These are phyloP conservation scores for Ricinus communis DNA, from an alignment of 345 rosid genomes.

Conservation along the genomic window DNA sequence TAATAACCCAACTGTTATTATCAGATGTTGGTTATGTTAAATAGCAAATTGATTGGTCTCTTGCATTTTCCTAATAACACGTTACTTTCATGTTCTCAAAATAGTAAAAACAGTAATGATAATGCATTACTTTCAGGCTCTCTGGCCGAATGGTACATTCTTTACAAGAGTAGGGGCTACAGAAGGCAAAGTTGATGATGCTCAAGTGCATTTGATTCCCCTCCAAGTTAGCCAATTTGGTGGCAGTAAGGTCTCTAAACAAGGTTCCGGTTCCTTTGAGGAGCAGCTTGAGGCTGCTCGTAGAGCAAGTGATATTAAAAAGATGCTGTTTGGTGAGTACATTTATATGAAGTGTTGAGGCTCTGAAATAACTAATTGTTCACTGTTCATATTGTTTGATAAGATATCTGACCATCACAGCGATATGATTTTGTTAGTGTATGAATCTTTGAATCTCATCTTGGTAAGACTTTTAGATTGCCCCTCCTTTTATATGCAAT, in stretches of 20 bases:
- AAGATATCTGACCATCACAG: not conserved
- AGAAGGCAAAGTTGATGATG: conserved; percentile 35
- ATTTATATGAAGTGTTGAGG: not conserved
- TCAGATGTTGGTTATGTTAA: not conserved
- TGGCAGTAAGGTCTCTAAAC: conserved; percentile 52
- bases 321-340: conserved; percentile 77
- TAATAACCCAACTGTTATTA: not conserved
- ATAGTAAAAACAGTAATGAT: not conserved
- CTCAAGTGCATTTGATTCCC: conserved; percentile 33
- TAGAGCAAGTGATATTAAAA: conserved; percentile 76
- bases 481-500: no score
- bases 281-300: conserved; percentile 83
- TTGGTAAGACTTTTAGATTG: no score
- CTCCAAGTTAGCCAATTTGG: conserved; percentile 52
- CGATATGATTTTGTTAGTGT: no score
- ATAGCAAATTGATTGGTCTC: not conserved
- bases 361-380: not conserved
- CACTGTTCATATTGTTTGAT: not conserved
- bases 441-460: no score
- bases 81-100: no score
- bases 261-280: conserved; percentile 68
- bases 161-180: conserved; percentile 50
- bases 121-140: conserved; percentile 42
- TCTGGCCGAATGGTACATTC: conserved; percentile 93
- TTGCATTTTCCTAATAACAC: conserved; percentile 9